Evolutionary conservation across 2,329 filamentous ascomycete genomes (phyloP), one percentile per base, ranked within the genome.

Genomic region (Biscogniauxia sp.): DNA sequence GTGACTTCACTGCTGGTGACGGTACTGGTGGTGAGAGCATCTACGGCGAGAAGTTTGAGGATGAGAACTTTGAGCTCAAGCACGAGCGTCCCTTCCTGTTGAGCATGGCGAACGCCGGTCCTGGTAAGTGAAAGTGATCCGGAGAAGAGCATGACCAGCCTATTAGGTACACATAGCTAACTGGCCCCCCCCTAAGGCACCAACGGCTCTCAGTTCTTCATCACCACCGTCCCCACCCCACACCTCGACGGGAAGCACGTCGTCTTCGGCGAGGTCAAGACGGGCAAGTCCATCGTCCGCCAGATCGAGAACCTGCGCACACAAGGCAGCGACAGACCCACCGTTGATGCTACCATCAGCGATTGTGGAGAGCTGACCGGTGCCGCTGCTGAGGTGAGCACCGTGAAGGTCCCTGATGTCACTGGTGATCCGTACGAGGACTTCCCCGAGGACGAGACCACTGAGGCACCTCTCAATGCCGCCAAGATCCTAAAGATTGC

Each of bases 131-230:
- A 32, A 32, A 32, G 28, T 2, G 28, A 32, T 23, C 23, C 23
- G 5, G 23, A 23, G 23, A 23, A 23, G 23, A 23, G 5, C 5
- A 23, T 23, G 5, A 23, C 23, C 23, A 23, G 23, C 23, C 23
- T 5, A 23, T 23, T 23, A 23, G 2, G 23, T 32, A 32, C 7
- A 32, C 28, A 8, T 23, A 9, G 50, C 53, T 67, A 28, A 53
- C 57, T 20, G 28, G 19, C 28, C 57, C 59, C 63, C 58, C 57
- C 53, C 28, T 19, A 67, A 91, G 89, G 89, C 70, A 97, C 95
- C 76, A 99, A 99, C 75, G 95, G 95, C 72, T 96, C 91, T 55
- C 95, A 99, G 74, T 99, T 99, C 85, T 99, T 99, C 84, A 82
- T 98, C 70, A 99, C 95, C 54, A 98, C 95, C 17, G 92, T 97